Evolutionary conservation across 2,329 filamentous ascomycete species (phyloP).

Genomic region (Juglanconis juglandina): DNA sequence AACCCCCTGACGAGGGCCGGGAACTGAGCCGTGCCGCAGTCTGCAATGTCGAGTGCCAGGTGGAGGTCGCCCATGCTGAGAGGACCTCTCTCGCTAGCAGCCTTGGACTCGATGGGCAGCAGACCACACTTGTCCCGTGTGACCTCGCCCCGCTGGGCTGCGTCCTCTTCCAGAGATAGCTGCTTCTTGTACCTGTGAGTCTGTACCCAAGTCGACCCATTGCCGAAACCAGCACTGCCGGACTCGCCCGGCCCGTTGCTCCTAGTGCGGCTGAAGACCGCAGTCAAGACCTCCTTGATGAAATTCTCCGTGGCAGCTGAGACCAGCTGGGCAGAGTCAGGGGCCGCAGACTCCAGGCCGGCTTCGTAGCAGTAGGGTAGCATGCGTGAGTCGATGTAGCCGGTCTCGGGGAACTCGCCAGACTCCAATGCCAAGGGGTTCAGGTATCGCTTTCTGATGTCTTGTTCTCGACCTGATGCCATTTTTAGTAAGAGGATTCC

Average conservation of each 20-base stretch:
- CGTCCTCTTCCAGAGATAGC: constrained; percentile 71
- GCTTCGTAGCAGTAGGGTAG: constrained; percentile 66
- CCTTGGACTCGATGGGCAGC: constrained; percentile 76
- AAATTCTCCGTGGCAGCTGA: constrained; percentile 64
- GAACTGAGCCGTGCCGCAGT: constrained; percentile 73
- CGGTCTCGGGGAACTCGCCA: constrained; percentile 66
- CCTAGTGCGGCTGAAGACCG: constrained; percentile 61
- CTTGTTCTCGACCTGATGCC: constrained; percentile 58
- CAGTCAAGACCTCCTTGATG: constrained; percentile 62
- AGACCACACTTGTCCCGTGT: constrained; percentile 72
- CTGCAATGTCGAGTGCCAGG: constrained; percentile 71
- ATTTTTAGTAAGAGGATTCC: not conserved
- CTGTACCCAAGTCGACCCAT: constrained; percentile 69
- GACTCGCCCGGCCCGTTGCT: constrained; percentile 63
- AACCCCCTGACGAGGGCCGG: constrained; percentile 71
- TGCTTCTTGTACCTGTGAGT: constrained; percentile 75
- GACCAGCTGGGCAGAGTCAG: constrained; percentile 62
- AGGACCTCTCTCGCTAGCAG: constrained; percentile 66
- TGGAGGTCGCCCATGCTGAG: constrained; percentile 76
- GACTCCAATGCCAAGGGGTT: constrained; percentile 65
- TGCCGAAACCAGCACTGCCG: constrained; percentile 60
- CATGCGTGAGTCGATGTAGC: constrained; percentile 62
- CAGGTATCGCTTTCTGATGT: constrained; percentile 63
- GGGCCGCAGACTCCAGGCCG: constrained; percentile 54
- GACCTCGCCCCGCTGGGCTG: constrained; percentile 69